phyloP scores from a whole-genome alignment of 768 basidiomycete genomes.

The Cystoderma amianthinum region DNA sequence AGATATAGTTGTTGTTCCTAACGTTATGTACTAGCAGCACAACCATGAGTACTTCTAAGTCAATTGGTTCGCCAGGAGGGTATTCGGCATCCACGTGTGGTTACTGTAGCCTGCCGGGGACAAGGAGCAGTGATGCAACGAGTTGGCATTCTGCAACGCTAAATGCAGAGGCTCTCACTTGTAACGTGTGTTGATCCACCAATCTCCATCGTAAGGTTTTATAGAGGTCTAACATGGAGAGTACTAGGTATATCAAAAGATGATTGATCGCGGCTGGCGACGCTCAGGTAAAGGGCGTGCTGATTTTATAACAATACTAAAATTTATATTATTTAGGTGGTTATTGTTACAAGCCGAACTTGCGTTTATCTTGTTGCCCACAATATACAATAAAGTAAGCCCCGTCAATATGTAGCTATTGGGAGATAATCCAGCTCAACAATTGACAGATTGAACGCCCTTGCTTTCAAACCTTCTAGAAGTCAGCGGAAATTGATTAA shows the following conservation, averaged over 20 bases:
- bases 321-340: constrained; percentile 23
- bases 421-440: constrained; percentile 2
- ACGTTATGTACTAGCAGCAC: too few species aligned
- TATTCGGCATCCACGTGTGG: constrained; percentile 45
- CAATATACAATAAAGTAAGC: constrained; percentile 90
- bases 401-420: constrained; percentile 6
- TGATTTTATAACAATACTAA: neutral
- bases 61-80: constrained; percentile 29
- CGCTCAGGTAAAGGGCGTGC: constrained; percentile 45
- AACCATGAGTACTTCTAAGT: constrained; percentile 16
- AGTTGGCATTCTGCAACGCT: constrained; percentile 43
- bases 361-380: constrained; percentile 81
- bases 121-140: constrained; percentile 31
- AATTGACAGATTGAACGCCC: constrained; percentile 52
- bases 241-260: constrained; percentile 64
- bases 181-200: constrained; percentile 33
- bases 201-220: too few species aligned
- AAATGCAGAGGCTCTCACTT: constrained; percentile 43
- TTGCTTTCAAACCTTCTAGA: constrained; percentile 60
- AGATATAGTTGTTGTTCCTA: too few species aligned
- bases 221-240: too few species aligned
- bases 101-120: constrained; percentile 57
- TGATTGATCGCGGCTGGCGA: constrained; percentile 85
- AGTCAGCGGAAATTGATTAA: constrained; percentile 72
- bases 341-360: constrained; percentile 86